Evolutionary conservation across 345 rosid species (phyloP).

Genomic region (Euphorbia peplus): DNA sequence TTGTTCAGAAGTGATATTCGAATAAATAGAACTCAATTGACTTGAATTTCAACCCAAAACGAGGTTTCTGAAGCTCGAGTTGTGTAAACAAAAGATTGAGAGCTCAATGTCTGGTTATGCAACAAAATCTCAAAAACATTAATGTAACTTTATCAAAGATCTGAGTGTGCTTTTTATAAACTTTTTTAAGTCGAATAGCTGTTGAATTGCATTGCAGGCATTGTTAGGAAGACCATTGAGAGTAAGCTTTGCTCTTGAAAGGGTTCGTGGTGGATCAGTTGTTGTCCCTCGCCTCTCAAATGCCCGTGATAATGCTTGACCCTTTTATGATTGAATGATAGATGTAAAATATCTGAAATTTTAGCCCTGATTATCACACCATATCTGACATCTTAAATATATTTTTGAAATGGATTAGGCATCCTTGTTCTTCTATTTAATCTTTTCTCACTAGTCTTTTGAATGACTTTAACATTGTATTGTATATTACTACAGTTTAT

Average conservation of each 20-base stretch:
- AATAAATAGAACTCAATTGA: too few relatives aligned
- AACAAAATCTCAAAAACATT: too few relatives aligned
- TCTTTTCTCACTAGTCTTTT: not conserved
- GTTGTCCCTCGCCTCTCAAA: constrained; percentile 55
- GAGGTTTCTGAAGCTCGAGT: too few relatives aligned
- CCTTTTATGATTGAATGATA: not conserved
- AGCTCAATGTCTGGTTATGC: too few relatives aligned
- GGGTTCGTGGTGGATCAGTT: constrained; percentile 77
- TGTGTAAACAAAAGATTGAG: too few relatives aligned
- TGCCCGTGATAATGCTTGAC: not conserved
- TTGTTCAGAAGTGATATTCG: too few relatives aligned
- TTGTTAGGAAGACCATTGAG: constrained; percentile 77
- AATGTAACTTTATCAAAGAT: too few relatives aligned
- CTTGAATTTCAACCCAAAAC: too few relatives aligned
- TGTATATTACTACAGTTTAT: not conserved
- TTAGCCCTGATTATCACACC: not conserved
- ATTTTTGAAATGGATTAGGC: not conserved
- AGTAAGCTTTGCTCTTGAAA: constrained; percentile 65
- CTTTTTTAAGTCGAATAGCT: not conserved
- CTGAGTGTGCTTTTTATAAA: not conserved
- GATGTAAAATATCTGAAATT: not conserved
- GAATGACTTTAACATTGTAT: not conserved
- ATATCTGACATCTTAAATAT: too few relatives aligned
- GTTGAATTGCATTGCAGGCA: constrained; percentile 50
- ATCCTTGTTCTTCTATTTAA: not conserved